These are phyloP conservation scores for Ogataea allantospora DNA, from an alignment of 805 yeast species.

Conservation along the genomic window DNA sequence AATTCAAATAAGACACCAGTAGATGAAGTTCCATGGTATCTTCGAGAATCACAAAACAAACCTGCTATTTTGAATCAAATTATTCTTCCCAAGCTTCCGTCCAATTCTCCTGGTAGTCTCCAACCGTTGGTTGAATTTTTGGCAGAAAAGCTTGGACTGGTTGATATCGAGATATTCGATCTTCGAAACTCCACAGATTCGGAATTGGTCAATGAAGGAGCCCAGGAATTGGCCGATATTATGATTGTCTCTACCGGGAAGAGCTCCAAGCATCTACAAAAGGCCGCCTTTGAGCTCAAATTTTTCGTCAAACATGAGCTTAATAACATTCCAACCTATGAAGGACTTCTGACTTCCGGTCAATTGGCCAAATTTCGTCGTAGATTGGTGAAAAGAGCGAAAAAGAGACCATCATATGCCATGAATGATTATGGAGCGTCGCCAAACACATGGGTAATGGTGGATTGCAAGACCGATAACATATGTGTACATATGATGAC, in stretches of 20 bases:
- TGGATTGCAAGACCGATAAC: conserved; percentile 63
- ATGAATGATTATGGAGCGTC: conserved; percentile 55
- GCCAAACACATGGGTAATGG: conserved; percentile 79
- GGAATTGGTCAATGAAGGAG: conserved; percentile 27
- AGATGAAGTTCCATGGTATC: conserved; percentile 33
- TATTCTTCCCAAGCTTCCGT: conserved; percentile 59
- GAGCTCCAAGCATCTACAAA: conserved; percentile 70
- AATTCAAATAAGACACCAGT: neutral
- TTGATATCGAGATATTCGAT: conserved; percentile 64
- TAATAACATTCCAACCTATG: conserved; percentile 50
- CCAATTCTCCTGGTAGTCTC: conserved; percentile 53
- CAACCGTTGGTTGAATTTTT: conserved; percentile 44
- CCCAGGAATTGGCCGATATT: conserved; percentile 40
- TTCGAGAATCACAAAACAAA: conserved; percentile 29
- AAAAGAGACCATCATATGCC: conserved; percentile 51
- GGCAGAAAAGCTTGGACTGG: conserved; percentile 62
- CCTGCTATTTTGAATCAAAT: conserved; percentile 22
- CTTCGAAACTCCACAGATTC: conserved; percentile 40
- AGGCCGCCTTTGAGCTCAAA: conserved; percentile 61
- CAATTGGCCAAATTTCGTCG: conserved; percentile 50
- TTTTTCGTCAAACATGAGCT: conserved; percentile 54
- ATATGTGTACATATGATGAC: conserved; percentile 75
- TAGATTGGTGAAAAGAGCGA: conserved; percentile 52
- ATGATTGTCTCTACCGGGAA: conserved; percentile 74
- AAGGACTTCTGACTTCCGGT: conserved; percentile 68